Evolutionary conservation across 352 stramenopile genomes (phyloP).

Genomic region (Blastocystis sp.): DNA sequence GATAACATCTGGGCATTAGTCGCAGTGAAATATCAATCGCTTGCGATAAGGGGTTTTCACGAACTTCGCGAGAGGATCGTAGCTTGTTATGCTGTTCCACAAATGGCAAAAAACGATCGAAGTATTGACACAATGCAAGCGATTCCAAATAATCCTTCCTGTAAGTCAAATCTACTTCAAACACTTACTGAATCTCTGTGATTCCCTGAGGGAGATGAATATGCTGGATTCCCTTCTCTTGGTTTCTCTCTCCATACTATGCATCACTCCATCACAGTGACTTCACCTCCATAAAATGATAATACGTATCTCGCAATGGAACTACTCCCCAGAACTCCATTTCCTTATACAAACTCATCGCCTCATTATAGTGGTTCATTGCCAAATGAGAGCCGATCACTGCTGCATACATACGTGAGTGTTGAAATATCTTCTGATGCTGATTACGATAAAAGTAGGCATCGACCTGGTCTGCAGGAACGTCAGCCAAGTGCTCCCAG

Average conservation of each 20-base stretch:
- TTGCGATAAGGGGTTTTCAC: background rate
- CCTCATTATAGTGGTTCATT: background rate
- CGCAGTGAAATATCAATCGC: conserved; percentile 27
- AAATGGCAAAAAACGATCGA: background rate
- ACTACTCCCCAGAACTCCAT: background rate
- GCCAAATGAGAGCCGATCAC: conserved; percentile 34
- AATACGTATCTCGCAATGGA: conserved; percentile 27
- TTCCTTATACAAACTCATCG: background rate
- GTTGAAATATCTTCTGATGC: background rate
- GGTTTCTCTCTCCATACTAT: background rate
- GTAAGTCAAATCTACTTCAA: background rate
- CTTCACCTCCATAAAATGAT: conserved; percentile 22
- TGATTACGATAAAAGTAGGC: background rate
- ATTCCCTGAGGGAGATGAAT: background rate
- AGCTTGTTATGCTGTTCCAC: conserved; percentile 7
- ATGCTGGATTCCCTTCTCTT: background rate
- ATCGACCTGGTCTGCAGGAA: background rate
- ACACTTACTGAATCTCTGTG: background rate
- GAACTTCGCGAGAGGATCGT: background rate
- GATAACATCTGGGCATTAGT: background rate
- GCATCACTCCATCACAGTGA: background rate
- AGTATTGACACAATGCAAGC: background rate
- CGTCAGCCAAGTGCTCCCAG: conserved; percentile 1
- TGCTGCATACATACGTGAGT: conserved; percentile 29
- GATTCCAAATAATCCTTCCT: conserved; percentile 13